These are phyloP conservation scores for Fraxinus floribunda DNA, from an alignment of 305 asterid species.

Conservation along the genomic window DNA sequence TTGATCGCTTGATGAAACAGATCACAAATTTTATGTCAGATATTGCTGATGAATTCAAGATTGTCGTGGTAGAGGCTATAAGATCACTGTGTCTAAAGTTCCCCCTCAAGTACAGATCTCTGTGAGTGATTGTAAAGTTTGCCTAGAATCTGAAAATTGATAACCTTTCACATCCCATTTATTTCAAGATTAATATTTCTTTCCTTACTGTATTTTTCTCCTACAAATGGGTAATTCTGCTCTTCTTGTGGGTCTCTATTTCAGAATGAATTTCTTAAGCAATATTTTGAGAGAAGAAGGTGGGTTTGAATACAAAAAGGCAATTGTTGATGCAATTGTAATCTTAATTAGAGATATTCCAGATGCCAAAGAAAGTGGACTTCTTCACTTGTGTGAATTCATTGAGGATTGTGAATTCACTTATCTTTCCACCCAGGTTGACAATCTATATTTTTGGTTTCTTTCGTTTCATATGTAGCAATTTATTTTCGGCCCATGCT, in stretches of 20 bases:
- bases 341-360: slow-evolving; percentile 96
- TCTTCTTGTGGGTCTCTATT: slow-evolving; percentile 16
- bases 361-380: slow-evolving; percentile 97
- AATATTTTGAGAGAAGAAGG: slow-evolving; percentile 98
- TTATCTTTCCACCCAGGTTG: slow-evolving; percentile 98
- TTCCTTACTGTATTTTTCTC: background rate
- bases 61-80: slow-evolving; percentile 98
- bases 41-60: slow-evolving; percentile 98
- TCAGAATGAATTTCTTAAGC: slow-evolving; percentile 97
- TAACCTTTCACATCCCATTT: slow-evolving; percentile 10
- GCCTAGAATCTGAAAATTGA: slow-evolving; percentile 10
- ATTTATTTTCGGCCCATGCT: slow-evolving; percentile 11
- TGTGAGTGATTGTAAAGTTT: slow-evolving; percentile 58
- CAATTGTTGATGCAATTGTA: slow-evolving; percentile 96
- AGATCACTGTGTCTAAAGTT: slow-evolving; percentile 95
- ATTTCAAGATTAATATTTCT: background rate
- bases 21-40: slow-evolving; percentile 98
- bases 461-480: background rate
- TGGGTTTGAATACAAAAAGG: slow-evolving; percentile 98
- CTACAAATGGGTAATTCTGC: slow-evolving; percentile 9
- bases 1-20: slow-evolving; percentile 97
- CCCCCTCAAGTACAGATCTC: slow-evolving; percentile 94
- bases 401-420: slow-evolving; percentile 99
- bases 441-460: slow-evolving; percentile 1
- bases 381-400: slow-evolving; percentile 94